Percentiles rank a stretch among this genome's conserved stretches.
These are phyloP conservation scores for Exophiala mesophila DNA, from an alignment of 2,329 filamentous ascomycete species.

Conservation along the genomic window DNA sequence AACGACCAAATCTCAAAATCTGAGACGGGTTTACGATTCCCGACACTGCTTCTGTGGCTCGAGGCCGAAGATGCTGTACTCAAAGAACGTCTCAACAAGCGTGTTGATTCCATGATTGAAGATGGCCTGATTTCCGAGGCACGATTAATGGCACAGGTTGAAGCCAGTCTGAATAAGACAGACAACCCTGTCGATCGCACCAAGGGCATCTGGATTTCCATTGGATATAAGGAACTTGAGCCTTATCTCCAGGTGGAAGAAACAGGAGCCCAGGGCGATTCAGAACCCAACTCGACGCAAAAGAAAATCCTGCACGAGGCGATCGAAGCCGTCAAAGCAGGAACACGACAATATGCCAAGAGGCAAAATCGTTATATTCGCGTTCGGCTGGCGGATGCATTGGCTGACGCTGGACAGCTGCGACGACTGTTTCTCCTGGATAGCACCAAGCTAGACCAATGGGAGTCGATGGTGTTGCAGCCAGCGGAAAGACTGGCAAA, in stretches of 20 bases:
- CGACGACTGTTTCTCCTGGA: constrained; percentile 72
- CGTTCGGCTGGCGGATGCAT: constrained; percentile 68
- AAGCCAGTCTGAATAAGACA: constrained; percentile 34
- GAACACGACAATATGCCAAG: constrained; percentile 82
- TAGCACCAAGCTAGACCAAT: constrained; percentile 63
- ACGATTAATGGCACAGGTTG: constrained; percentile 37
- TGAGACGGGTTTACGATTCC: constrained; percentile 42
- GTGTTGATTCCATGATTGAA: constrained; percentile 80
- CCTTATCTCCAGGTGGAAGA: constrained; percentile 55
- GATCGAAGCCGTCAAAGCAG: constrained; percentile 71
- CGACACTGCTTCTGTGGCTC: constrained; percentile 78
- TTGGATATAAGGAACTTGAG: constrained; percentile 89
- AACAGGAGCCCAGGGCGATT: constrained; percentile 15
- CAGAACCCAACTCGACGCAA: neutral
- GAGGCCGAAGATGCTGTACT: constrained; percentile 67
- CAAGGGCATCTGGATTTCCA: constrained; percentile 91
- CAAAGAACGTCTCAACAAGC: constrained; percentile 63
- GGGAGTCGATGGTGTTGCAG: constrained; percentile 58
- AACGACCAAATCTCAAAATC: constrained; percentile 18
- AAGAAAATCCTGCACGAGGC: constrained; percentile 33
- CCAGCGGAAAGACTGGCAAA: constrained; percentile 60
- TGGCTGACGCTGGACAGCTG: constrained; percentile 52
- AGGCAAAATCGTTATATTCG: constrained; percentile 84
- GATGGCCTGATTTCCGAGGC: constrained; percentile 59
- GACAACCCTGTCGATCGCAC: constrained; percentile 63